Base-by-base conservation (phyloP, 1,284 basidiomycete genomes). In the Cutaneotrichosporon cavernicola region DNA sequence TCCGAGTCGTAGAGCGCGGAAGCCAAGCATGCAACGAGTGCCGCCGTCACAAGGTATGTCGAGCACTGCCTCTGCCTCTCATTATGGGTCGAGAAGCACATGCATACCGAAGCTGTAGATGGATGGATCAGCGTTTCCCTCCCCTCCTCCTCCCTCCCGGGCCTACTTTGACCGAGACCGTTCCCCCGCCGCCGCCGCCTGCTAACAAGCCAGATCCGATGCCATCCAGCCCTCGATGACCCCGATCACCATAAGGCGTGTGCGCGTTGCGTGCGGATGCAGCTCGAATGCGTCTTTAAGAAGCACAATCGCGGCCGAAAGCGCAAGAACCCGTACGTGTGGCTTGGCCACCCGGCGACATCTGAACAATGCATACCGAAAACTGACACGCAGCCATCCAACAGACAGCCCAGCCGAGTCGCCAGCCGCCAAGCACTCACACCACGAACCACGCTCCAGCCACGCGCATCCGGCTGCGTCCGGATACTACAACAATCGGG, bases 241-340 rank as follows among this genome's bases (percentile, higher is more conserved):
- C 70, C 73, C n/a, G 65, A 70, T 2, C 73, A 74, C 53, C 51
- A 66, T 14, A 68, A 70, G 49, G 69, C 70, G 10, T 74, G 73
- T 55, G 68, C 67, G 11, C 62, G 73, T 16, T 74, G 73, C 49
- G 67, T 69, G 40, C 67, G 70, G 36, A 74, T 72, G 70, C 66
- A 66, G 6, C 66, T 74, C 14, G 61, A 61, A 16, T 74, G 73
- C 47, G 70, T 73, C 30, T 74, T 74, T 65, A 68, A 70, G 51
- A 73, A 74, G 60, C 73, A 74, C 64, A 72, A 73, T 47, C 59
- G 73, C 11, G 73, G 73, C 18, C 62, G 73, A 26, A 74, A 74
- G 60, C 64, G 71, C 51, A 72, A 72, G 57, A 64, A 70, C 32
- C 70, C 71, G 71, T 72, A 51, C 66, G 71, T 72, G 10, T 38